Percentiles rank a stretch among this genome's conserved stretches.
phyloP scores from a whole-genome alignment of 2,329 filamentous ascomycete species.

The Phoma sp. region DNA sequence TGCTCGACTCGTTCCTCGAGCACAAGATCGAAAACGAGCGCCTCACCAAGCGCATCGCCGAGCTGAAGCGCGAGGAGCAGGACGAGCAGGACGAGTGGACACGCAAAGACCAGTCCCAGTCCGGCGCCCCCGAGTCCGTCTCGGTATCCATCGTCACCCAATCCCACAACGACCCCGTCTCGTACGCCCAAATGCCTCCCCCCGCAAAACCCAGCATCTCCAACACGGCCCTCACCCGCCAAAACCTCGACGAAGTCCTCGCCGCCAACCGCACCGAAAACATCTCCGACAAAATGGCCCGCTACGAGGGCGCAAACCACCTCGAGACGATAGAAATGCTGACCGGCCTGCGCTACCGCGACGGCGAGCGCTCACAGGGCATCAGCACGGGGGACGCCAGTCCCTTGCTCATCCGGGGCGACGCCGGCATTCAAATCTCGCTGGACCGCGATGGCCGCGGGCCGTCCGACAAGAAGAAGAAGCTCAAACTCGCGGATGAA shows the following conservation, averaged over 20 bases:
- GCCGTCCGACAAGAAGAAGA: conserved; percentile 82
- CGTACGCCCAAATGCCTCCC: conserved; percentile 68
- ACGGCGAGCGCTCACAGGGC: conserved; percentile 86
- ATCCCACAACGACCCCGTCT: conserved; percentile 53
- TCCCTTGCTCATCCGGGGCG: conserved; percentile 81
- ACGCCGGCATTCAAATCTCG: conserved; percentile 85
- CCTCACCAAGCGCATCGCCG: conserved; percentile 80
- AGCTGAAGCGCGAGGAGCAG: conserved; percentile 83
- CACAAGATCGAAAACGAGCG: conserved; percentile 97
- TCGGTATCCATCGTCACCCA: too few relatives aligned
- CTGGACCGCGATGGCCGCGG: conserved; percentile 75
- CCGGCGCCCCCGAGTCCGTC: conserved; percentile 14
- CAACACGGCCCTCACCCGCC: conserved; percentile 75
- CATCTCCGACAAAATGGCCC: conserved; percentile 83
- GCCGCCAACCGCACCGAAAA: conserved; percentile 74
- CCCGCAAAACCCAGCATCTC: conserved; percentile 68
- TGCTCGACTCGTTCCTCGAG: conserved; percentile 92
- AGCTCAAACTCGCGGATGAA: conserved; percentile 81
- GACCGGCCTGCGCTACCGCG: conserved; percentile 84
- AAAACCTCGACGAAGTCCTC: conserved; percentile 78
- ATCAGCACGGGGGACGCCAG: conserved; percentile 87
- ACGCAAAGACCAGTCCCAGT: conserved; percentile 58
- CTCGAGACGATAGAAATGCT: conserved; percentile 92
- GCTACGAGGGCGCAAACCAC: conserved; percentile 75
- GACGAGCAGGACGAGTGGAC: conserved; percentile 75